phyloP scores from a whole-genome alignment of 768 basidiomycete species.

The Suillus hirtellus region DNA sequence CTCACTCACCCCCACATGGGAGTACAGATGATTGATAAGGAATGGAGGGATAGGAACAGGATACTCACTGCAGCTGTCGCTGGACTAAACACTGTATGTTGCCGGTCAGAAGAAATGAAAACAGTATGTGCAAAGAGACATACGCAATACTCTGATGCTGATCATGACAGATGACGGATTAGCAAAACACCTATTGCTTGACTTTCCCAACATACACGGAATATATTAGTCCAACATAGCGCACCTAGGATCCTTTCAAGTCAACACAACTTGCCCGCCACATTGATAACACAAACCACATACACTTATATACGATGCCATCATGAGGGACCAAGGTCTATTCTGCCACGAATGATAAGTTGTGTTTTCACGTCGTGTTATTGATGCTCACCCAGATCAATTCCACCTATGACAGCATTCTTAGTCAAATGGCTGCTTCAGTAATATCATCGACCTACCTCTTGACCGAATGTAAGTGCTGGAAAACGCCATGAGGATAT shows the following conservation, averaged over 20 bases:
- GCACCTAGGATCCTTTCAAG: neutral
- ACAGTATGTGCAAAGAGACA: neutral
- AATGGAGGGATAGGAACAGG: neutral
- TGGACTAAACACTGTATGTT: neutral
- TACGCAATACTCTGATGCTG: neutral
- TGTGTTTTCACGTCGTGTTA: neutral
- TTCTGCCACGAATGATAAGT: neutral
- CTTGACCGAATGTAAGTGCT: neutral
- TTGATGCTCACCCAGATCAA: neutral
- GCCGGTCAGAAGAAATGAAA: neutral
- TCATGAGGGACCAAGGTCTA: neutral
- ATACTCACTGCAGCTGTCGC: neutral
- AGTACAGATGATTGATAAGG: neutral
- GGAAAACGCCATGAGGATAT: neutral
- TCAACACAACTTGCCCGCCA: neutral
- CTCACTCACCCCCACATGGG: neutral
- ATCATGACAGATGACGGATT: neutral
- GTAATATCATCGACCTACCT: neutral
- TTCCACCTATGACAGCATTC: neutral
- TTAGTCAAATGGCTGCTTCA: neutral
- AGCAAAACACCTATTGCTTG: neutral
- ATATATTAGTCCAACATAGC: conserved; percentile 1
- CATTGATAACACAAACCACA: neutral
- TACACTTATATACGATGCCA: neutral
- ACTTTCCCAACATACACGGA: neutral